Evolutionary conservation across 352 stramenopile species (phyloP).

Genomic region (Globisporangium paroecandrum): DNA sequence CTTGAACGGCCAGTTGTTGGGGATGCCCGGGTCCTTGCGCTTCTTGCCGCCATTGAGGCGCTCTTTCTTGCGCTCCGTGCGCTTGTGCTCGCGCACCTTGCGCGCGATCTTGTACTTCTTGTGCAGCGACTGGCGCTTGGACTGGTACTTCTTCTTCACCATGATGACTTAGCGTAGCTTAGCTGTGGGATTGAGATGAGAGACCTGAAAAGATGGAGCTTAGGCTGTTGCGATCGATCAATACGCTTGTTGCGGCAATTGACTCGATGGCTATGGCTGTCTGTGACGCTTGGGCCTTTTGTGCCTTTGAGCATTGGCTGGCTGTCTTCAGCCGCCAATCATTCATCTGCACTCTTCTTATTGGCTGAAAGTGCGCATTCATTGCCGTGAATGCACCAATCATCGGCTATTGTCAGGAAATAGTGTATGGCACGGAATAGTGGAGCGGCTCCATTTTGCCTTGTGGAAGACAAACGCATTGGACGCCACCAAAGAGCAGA

Average conservation of each 20-base stretch:
- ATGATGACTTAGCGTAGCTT: conserved; percentile 49
- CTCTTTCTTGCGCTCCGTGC: conserved; percentile 92
- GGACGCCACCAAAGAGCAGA: neutral
- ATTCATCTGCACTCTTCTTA: conserved; percentile 22
- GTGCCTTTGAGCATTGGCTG: conserved; percentile 3
- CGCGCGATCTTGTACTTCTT: conserved; percentile 98
- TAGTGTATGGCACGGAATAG: neutral
- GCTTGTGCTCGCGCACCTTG: conserved; percentile 92
- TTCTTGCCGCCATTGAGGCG: conserved; percentile 88
- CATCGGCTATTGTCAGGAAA: neutral
- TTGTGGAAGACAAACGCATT: neutral
- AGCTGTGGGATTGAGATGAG: neutral
- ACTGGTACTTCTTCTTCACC: conserved; percentile 99
- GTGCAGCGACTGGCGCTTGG: conserved; percentile 95
- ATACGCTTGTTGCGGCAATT: conserved; percentile 7
- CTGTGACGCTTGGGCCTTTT: conserved; percentile 4
- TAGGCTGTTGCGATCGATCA: conserved; percentile 7
- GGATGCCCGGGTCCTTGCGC: conserved; percentile 97
- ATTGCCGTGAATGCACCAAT: neutral
- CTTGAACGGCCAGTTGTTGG: conserved; percentile 98
- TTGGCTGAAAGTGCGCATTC: conserved; percentile 23
- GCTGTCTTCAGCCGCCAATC: conserved; percentile 29
- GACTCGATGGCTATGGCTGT: neutral
- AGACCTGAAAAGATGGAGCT: neutral
- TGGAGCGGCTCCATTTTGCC: neutral